These are phyloP conservation scores for Phaeomoniella chlamydospora DNA, from an alignment of 2,329 filamentous ascomycete species.

Conservation along the genomic window DNA sequence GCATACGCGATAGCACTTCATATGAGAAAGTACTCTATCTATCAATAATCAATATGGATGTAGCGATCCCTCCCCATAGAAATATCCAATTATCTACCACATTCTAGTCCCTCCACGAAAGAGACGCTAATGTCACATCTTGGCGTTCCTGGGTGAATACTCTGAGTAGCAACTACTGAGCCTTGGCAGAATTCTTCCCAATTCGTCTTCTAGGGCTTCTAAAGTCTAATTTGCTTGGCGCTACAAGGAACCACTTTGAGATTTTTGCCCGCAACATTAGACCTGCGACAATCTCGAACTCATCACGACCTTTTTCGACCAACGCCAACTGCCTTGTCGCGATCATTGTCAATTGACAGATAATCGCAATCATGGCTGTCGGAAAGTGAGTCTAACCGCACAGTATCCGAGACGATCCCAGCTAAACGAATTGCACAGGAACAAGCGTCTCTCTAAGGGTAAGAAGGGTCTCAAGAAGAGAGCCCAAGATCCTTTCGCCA, in stretches of 20 bases:
- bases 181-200: background rate
- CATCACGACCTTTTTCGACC: background rate
- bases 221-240: background rate
- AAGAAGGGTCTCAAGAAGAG: slow-evolving; percentile 99
- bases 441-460: slow-evolving; percentile 99
- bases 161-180: no score
- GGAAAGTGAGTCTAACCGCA: slow-evolving; percentile 47
- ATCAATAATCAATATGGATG: no score
- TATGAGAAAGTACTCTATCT: no score
- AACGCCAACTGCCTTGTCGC: background rate
- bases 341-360: slow-evolving; percentile 3
- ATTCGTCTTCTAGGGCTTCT: background rate
- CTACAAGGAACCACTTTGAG: background rate
- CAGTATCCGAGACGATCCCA: slow-evolving; percentile 4
- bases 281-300: background rate
- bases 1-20: no score
- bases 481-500: slow-evolving; percentile 89
- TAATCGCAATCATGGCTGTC: slow-evolving; percentile 64
- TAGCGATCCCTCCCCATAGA: no score
- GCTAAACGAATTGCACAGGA: slow-evolving; percentile 40
- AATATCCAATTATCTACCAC: no score
- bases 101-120: no score
- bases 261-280: background rate
- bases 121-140: no score
- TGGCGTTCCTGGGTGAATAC: no score